Base-by-base conservation (phyloP, 208 protist genomes). In the Trypanosoma vivax region DNA sequence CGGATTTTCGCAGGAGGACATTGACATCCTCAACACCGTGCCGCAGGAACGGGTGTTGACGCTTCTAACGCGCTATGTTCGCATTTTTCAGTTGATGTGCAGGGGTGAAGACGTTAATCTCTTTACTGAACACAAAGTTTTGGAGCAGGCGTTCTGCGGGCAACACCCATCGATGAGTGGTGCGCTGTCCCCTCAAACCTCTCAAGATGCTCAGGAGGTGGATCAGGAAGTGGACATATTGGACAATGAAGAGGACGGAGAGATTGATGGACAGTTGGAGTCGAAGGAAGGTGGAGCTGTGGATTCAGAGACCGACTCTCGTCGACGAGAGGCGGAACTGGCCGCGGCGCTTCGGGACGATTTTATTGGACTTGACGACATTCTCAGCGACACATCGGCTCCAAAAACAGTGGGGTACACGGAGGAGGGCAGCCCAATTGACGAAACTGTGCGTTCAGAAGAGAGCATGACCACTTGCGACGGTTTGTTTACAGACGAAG, bases 81-180 rank as follows among this genome's bases (percentile, higher is more conserved):
- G 71, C 18, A 71, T 94, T 9, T 91, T 94, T 67, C 87, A 94
- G 58, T 68, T 94, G 7, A 45, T 83, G 38, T 76, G 69, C 34
- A 50, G 73, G 21, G 72, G 60, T 9, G 69, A 73, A n/a, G 79
- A 88, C 42, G 25, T 51, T 19, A 73, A 68, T 16, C 23, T 90
- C 0, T 88, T 77, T 49, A 56, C 70, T 11, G 67, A 70, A 18
- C 45, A 60, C 1, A 23, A 23, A 49, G 31, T 60, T 29, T 45
- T 75, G 6, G 39, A 43, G 0, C 6, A 43, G 10, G 9, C 23
- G 39, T 6, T n/a, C n/a, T n/a, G n/a, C n/a, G n/a, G n/a, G n/a
- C n/a, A n/a, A n/a, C n/a, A n/a, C n/a, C n/a, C n/a, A n/a, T n/a
- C n/a, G n/a, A n/a, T n/a, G n/a, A n/a, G n/a, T n/a, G n/a, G n/a